Base-by-base conservation (phyloP, 2,329 filamentous ascomycete genomes). In the Penicillium corylophilum region DNA sequence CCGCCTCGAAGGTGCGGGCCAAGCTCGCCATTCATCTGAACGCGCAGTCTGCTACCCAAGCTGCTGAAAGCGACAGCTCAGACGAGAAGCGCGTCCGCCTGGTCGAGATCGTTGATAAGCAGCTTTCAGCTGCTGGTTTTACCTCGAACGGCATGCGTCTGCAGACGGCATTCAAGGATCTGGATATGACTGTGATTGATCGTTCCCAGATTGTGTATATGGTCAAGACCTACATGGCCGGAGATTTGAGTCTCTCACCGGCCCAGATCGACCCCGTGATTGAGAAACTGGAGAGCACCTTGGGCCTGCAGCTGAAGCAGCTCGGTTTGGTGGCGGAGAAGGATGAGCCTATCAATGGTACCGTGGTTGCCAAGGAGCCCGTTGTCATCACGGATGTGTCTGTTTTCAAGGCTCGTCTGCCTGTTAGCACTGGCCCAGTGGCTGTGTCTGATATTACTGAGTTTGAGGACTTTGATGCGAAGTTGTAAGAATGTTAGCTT, bases 1-100 rank as follows among this genome's bases (percentile, higher is more conserved):
- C 92, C 0, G 74, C 79, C 1, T 96, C 93, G 3, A 73, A 80
- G 0, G 77, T 76, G 0, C 84, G 94, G 44, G 86, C 90, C n/a
- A 96, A 96, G 68, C 73, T 95, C 6, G 86, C 90, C 0, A 84
- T 96, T 15, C 88, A 97, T 66, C 78, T 97, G 22, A 82, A 87
- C 49, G 93, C 93, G 0, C 89, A 93, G 65, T 80, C 82, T 2
- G 77, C 79, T 24, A 76, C 77, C 23, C 71, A 73, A 4, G 67
- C 65, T 29, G 61, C 61, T 23, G 52, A 59, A 6, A 54, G 57
- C 29, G 61, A 61, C 53, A 43, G 72, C 6, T 62, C 71, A 1
- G 75, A 81, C 9, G 35, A 38, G 46, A 74, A 78, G 63, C 77
- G 75, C 42, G 56, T 70, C 56, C 70, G 73, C 55, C 63, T 82